phyloP scores from a whole-genome alignment of 495 filamentous ascomycete genomes.

The Thozetella sp. region DNA sequence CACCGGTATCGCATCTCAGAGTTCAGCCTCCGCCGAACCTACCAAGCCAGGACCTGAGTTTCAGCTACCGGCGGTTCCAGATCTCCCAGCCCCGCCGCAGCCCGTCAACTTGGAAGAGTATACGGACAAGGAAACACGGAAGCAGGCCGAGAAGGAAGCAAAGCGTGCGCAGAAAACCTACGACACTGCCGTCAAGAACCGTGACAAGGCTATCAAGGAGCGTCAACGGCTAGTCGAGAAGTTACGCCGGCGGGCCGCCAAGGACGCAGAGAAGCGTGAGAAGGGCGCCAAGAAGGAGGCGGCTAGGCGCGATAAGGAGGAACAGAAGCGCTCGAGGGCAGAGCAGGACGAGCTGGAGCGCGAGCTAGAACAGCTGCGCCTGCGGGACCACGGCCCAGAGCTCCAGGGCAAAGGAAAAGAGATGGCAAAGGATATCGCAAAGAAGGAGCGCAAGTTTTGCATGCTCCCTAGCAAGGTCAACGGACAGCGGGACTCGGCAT shows the following conservation, averaged over 20 bases:
- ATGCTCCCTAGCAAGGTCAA: slow-evolving; percentile 58
- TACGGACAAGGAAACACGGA: slow-evolving; percentile 62
- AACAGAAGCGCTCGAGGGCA: slow-evolving; percentile 17
- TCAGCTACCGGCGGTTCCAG: slow-evolving; percentile 42
- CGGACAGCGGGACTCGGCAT: slow-evolving; percentile 61
- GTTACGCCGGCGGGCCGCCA: slow-evolving; percentile 31
- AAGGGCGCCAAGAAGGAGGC: slow-evolving; percentile 16
- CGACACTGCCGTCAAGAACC: slow-evolving; percentile 63
- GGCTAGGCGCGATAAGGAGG: slow-evolving; percentile 39
- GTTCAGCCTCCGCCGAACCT: not conserved
- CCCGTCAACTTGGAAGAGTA: slow-evolving; percentile 50
- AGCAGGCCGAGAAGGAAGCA: slow-evolving; percentile 65
- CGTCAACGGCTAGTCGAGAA: slow-evolving; percentile 27
- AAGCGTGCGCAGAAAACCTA: slow-evolving; percentile 58
- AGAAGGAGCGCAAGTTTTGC: slow-evolving; percentile 69
- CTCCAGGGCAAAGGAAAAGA: slow-evolving; percentile 9
- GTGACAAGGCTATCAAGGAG: slow-evolving; percentile 59
- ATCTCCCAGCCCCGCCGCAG: slow-evolving; percentile 37
- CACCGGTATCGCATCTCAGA: not conserved
- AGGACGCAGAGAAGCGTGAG: slow-evolving; percentile 22
- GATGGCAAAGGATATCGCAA: slow-evolving; percentile 13
- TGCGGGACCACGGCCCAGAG: slow-evolving; percentile 13
- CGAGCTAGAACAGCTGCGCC: slow-evolving; percentile 2
- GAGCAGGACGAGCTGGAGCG: slow-evolving; percentile 17
- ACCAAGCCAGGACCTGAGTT: slow-evolving; percentile 10